Conservation (phyloP, 768 basidiomycete species). For the Crucibulum laeve region DNA sequence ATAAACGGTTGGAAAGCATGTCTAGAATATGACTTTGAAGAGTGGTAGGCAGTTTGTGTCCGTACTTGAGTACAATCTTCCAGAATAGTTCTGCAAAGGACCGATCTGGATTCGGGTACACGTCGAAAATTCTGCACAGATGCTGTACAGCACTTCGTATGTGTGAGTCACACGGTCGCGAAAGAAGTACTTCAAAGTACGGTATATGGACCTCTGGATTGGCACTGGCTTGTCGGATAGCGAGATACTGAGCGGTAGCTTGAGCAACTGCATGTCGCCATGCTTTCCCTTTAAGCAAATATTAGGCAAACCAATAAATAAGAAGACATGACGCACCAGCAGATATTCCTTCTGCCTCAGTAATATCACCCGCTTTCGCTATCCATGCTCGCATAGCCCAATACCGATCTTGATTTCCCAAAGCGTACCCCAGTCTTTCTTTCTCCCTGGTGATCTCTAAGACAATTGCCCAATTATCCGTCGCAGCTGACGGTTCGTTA, state of each 20-base stretch:
- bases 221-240: conserved; percentile 29
- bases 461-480: conserved; percentile 47
- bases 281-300: conserved; percentile 11
- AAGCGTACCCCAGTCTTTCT: conserved; percentile 20
- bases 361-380: neutral
- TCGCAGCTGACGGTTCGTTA: conserved; percentile 7
- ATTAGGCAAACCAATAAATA: neutral
- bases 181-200: conserved; percentile 39
- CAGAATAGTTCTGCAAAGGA: conserved; percentile 38
- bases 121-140: conserved; percentile 32
- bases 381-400: conserved; percentile 33
- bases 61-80: conserved; percentile 26
- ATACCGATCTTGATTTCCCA: conserved; percentile 47
- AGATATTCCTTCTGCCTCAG: neutral
- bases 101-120: conserved; percentile 24
- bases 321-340: neutral
- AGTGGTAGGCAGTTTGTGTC: conserved; percentile 15
- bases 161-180: conserved; percentile 17
- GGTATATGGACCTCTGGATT: conserved; percentile 41
- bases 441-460: conserved; percentile 43
- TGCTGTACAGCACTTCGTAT: conserved; percentile 25
- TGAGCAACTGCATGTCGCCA: conserved; percentile 16
- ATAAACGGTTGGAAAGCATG: conserved; percentile 26
- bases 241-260: conserved; percentile 36
- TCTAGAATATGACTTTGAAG: conserved; percentile 29